phyloP scores from a whole-genome alignment of 768 basidiomycete species.

The Cyclocybe aegerita region DNA sequence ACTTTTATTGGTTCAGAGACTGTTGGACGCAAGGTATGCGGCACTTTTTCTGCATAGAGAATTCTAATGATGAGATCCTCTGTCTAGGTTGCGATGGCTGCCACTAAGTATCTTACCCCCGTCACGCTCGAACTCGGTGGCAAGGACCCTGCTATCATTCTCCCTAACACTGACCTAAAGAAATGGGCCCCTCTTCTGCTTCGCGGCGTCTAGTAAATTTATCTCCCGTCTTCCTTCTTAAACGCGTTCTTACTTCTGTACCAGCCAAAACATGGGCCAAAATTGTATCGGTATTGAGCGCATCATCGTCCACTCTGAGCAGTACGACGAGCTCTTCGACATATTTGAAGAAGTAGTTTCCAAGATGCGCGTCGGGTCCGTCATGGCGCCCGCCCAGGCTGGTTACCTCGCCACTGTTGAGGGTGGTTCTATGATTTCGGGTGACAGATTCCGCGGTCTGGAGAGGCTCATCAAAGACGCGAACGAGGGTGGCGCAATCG shows the following conservation, averaged over 20 bases:
- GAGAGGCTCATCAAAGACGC: conserved; percentile 72
- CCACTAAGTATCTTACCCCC: conserved; percentile 85
- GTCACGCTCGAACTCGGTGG: conserved; percentile 94
- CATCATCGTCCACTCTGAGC: conserved; percentile 77
- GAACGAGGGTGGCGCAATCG: conserved; percentile 61
- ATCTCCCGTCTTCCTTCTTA: background rate
- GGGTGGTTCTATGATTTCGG: conserved; percentile 84
- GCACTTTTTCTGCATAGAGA: background rate
- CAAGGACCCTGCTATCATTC: conserved; percentile 90
- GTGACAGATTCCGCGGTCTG: conserved; percentile 67
- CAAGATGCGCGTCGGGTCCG: conserved; percentile 77
- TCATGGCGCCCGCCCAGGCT: conserved; percentile 63
- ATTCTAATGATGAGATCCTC: background rate
- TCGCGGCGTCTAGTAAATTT: conserved; percentile 86
- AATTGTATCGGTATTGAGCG: conserved; percentile 98
- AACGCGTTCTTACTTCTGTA: background rate
- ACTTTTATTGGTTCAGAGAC: conserved; percentile 89
- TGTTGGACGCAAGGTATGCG: conserved; percentile 68
- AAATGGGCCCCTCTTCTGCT: conserved; percentile 83
- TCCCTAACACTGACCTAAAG: conserved; percentile 81
- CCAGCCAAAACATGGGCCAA: conserved; percentile 89
- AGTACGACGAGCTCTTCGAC: conserved; percentile 74
- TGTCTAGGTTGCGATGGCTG: conserved; percentile 78
- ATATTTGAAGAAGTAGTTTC: conserved; percentile 62
- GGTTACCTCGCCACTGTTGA: conserved; percentile 77